Base-by-base conservation (phyloP, 1,284 basidiomycete genomes). In the Leccinum huronense region DNA sequence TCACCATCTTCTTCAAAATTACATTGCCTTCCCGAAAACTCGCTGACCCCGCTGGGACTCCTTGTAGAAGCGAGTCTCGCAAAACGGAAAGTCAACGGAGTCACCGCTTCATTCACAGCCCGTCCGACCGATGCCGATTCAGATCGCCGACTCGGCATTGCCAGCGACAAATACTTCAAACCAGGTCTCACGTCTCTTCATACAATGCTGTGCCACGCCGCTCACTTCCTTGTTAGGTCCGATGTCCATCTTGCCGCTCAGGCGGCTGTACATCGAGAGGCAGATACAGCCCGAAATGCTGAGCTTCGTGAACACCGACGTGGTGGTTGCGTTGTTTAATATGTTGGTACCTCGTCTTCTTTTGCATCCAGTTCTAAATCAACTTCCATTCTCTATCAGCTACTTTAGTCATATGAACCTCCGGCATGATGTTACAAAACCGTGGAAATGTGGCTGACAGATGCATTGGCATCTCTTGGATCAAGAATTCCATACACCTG, bases 161-260 rank as follows among this genome's bases (percentile, higher is more conserved):
- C 95, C 0, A 94, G 90, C 65, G 88, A 92, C 67, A 87, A 91
- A 65, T 99, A 97, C 78, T 99, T 98, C 81, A 95, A 93, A 73
- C 95, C 97, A 57, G 95, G 94, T 88, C 67, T 65, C 81, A 75
- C 59, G 27, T 45, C 36, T 31, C 27, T 58, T 42, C 51, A 19
- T 58, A 2, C 31, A 6, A 53, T 57, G 30, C 16, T 36, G 19
- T 57, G 30, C 45, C 64, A 11, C 61, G 31, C 23, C 60, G 38
- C 62, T 67, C 53, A 66, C 59, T 66, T 11, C 13, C 63, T 53
- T 62, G 54, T 66, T 53, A 70, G 89, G 92, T 16, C 92, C 92
- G 1, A 94, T 94, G 86, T 91, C 89, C 10, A 93, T 95, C 62
- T 76, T 95, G 33, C 94, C 94, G 0, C 81, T 96, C 53, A 86